These are phyloP conservation scores for Rheum nobile DNA, from an alignment of 148 eudicot genomes.

Conservation along the genomic window DNA sequence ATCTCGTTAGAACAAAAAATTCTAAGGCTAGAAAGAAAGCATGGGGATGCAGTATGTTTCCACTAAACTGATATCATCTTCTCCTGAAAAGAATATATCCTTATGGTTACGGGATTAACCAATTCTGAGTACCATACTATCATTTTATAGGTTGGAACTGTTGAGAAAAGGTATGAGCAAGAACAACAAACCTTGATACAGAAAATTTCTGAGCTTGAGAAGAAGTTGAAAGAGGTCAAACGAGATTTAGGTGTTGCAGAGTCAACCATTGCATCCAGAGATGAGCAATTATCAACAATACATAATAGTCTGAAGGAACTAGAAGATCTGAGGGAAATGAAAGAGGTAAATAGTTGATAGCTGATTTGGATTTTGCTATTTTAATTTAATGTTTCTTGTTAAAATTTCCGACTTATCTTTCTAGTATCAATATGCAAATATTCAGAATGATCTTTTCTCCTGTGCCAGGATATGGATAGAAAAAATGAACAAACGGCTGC, in stretches of 20 bases:
- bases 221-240: constrained; percentile 39
- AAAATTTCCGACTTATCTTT: not conserved
- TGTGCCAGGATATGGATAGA: constrained; percentile 74
- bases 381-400: not conserved
- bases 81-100: not conserved
- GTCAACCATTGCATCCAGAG: constrained; percentile 49
- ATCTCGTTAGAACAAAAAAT: constrained; percentile 53
- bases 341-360: constrained; percentile 39
- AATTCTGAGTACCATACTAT: constrained; percentile 8
- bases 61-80: not conserved
- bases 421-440: constrained; percentile 4
- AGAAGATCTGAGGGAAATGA: constrained; percentile 93
- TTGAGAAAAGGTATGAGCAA: constrained; percentile 42
- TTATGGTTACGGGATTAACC: constrained; percentile 5
- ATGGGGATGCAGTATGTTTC: constrained; percentile 40
- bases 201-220: constrained; percentile 61
- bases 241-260: constrained; percentile 39
- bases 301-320: constrained; percentile 65
- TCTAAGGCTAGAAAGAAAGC: constrained; percentile 52
- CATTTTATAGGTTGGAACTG: constrained; percentile 33
- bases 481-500: constrained; percentile 96
- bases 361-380: not conserved
- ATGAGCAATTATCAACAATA: constrained; percentile 40
- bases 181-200: constrained; percentile 43
- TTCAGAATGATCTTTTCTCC: not conserved